Conservation (phyloP, 23 red algal genomes). For the Gracilaria gracilis region DNA sequence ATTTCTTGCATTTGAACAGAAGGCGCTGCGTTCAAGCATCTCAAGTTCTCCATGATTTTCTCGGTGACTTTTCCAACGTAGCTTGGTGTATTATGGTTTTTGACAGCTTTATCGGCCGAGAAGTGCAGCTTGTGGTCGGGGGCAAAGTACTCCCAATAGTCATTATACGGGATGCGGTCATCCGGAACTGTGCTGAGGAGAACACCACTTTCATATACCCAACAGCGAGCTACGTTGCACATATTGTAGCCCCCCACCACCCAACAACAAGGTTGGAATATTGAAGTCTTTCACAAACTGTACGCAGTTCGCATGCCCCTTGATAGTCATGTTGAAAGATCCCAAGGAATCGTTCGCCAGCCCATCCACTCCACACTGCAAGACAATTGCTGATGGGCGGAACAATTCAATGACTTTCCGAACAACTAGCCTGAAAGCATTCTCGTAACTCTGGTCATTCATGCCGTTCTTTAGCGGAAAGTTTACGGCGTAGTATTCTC, state of each 20-base stretch:
- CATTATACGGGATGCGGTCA: slow-evolving; percentile 71
- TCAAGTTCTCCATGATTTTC: slow-evolving; percentile 63
- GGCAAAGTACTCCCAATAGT: slow-evolving; percentile 79
- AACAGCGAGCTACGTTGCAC: slow-evolving; percentile 75
- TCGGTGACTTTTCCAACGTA: slow-evolving; percentile 57
- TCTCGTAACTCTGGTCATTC: slow-evolving; percentile 61
- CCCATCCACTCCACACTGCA: slow-evolving; percentile 72
- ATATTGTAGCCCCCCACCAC: slow-evolving; percentile 83
- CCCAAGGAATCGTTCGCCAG: slow-evolving; percentile 61
- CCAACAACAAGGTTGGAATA: slow-evolving; percentile 71
- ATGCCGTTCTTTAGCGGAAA: slow-evolving; percentile 74
- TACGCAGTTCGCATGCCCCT: slow-evolving; percentile 67
- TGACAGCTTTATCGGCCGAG: slow-evolving; percentile 27
- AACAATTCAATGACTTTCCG: slow-evolving; percentile 68
- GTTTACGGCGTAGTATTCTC: slow-evolving; percentile 71
- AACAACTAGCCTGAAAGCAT: slow-evolving; percentile 42
- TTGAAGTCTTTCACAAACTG: slow-evolving; percentile 52
- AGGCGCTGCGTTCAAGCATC: slow-evolving; percentile 41
- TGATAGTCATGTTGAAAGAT: slow-evolving; percentile 66
- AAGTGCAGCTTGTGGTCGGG: slow-evolving; percentile 64
- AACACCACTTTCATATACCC: slow-evolving; percentile 62
- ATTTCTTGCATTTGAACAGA: slow-evolving; percentile 72
- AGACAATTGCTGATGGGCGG: slow-evolving; percentile 62
- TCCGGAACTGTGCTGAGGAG: slow-evolving; percentile 44
- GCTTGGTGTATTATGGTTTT: slow-evolving; percentile 37